Evolutionary conservation across 1,284 basidiomycete species (phyloP).

Genomic region (Marasmius tenuissimus): DNA sequence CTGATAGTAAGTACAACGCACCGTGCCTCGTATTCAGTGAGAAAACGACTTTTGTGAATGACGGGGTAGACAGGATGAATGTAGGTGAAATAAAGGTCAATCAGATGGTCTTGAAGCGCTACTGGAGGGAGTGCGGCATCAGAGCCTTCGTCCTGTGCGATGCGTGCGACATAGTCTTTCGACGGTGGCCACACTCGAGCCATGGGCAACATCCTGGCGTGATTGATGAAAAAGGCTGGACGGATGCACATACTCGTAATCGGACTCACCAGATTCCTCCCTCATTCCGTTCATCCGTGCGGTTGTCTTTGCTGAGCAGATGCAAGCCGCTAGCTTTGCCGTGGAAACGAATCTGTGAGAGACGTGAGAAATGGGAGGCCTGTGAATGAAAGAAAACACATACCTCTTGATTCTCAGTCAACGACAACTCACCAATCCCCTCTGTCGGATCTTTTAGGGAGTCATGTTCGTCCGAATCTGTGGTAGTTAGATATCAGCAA

Average conservation of each 20-base stretch:
- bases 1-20: slow-evolving; percentile 27
- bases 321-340: slow-evolving; percentile 76
- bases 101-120: slow-evolving; percentile 62
- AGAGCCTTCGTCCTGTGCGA: slow-evolving; percentile 43
- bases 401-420: slow-evolving; percentile 82
- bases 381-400: slow-evolving; percentile 1
- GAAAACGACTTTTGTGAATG: slow-evolving; percentile 70
- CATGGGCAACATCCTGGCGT: slow-evolving; percentile 70
- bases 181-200: slow-evolving; percentile 71
- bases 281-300: slow-evolving; percentile 66
- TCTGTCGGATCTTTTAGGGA: slow-evolving; percentile 53
- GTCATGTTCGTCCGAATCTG: slow-evolving; percentile 35
- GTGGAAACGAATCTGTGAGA: slow-evolving; percentile 69
- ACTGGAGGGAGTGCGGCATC: slow-evolving; percentile 53
- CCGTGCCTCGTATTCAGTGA: slow-evolving; percentile 62
- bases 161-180: slow-evolving; percentile 35
- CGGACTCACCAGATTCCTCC: slow-evolving; percentile 70
- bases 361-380: neutral
- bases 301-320: slow-evolving; percentile 64
- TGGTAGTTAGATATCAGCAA: slow-evolving; percentile 7
- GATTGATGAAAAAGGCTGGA: neutral
- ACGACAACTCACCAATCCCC: slow-evolving; percentile 67
- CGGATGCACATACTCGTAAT: slow-evolving; percentile 3
- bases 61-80: slow-evolving; percentile 80
- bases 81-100: slow-evolving; percentile 78